Evolutionary conservation across 106 monocot genomes (phyloP), one percentile per base, ranked within the genome.

Genomic region (Phalaenopsis aphrodite): DNA sequence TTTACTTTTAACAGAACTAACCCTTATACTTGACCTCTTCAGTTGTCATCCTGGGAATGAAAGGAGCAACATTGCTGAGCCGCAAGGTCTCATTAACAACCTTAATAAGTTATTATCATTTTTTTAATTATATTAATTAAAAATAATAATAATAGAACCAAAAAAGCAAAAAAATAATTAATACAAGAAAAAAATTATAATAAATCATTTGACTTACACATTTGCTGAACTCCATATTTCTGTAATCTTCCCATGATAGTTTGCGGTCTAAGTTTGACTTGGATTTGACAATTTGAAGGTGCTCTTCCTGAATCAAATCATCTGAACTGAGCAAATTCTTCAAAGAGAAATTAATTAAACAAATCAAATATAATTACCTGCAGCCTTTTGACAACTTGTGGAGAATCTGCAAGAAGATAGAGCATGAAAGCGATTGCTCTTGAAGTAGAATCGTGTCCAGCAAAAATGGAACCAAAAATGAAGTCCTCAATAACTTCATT

Each of bases 181-280:
- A 30, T 0, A 30, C 30, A 30, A 30, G 30, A 30, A 30, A 30
- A 30, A 30, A 30, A 0, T 30, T 30, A 30, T 30, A 30, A 30
- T 30, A 45, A 45, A 52, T 12, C 11, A 14, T 12, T 52, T 10
- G 52, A 52, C 52, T 52, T 52, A 52, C 82, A 55, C 69, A 83
- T 49, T 55, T 77, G 10, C 68, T 83, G 55, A 82, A 82, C 47
- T 82, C 77, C 82, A 82, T 75, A 0, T 11, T 77, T 66, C 67
- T 82, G 82, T 66, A 77, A 66, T 82, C 82, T 77, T 82, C 82
- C 82, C 82, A 82, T 9, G 82, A 66, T 21, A 82, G 65, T 77
- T 49, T 82, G n/a, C 12, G 47, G 5, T 82, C 46, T 65, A 17
- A 45, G 8, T 36, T 16, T n/a, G 41, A 21, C 46, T 46, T 75